Base-by-base conservation (phyloP, 352 stramenopile species). In the Pythium rishiriense region DNA sequence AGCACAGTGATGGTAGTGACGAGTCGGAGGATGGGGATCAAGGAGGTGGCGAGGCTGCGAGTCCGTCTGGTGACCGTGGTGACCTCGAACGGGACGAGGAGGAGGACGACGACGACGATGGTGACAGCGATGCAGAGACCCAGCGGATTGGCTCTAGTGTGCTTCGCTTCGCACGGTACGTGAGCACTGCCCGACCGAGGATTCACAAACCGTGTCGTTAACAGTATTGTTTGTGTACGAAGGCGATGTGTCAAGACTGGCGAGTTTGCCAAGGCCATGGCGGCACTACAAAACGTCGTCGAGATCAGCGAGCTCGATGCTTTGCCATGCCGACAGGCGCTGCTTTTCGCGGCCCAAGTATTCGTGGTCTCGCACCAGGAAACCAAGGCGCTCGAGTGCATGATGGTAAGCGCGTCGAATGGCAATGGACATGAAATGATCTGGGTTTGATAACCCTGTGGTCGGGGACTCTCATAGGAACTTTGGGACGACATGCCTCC, bases 201-300 rank as follows among this genome's bases (percentile, higher is more conserved):
- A 43, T 43, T 24, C 10, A 22, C n/a, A 25, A 9, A 50, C 17
- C 14, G 37, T n/a, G n/a, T n/a, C n/a, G n/a, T n/a, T n/a, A n/a
- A n/a, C n/a, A n/a, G 26, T 6, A 9, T 12, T 33, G 25, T 62
- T 1, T 6, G 5, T 35, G 6, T 58, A 19, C 9, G 7, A 21
- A 90, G 81, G 22, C 72, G 71, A 22, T 88, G 78, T 29, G 62
- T 90, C 12, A 49, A 60, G 29, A 64, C 37, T 0, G 81, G 81
- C 15, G 75, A 82, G 25, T 78, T 74, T 22, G 39, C 59, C 21
- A 80, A 81, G 56, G 79, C 78, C 22, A 62, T 79, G 24, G 56
- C 68, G 15, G 81, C 76, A 10, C 47, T 88, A 17, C 69, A 64
- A 64, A 84, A 68, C 8, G 75, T 76, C 19, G 59, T 88, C 15